phyloP scores from a whole-genome alignment of 1,284 basidiomycete species.

The Gymnopus androsaceus region DNA sequence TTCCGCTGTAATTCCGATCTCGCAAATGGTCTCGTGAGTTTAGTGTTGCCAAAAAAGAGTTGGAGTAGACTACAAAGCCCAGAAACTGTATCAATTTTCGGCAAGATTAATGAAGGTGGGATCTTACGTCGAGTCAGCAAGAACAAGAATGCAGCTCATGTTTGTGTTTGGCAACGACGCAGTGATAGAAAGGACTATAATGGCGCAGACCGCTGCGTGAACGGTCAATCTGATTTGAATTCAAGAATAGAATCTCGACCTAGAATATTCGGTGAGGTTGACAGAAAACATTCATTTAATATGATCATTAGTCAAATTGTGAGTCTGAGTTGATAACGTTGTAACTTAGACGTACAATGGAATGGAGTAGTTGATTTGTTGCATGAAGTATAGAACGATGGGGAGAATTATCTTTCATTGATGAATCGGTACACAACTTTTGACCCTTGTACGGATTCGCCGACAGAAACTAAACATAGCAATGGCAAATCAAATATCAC shows the following conservation, averaged over 20 bases:
- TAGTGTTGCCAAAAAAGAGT: conserved; percentile 13
- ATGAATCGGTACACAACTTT: neutral
- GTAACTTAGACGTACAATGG: neutral
- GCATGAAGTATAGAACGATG: neutral
- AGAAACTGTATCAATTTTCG: neutral
- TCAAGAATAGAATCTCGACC: neutral
- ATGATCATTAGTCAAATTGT: neutral
- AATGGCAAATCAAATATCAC: conserved; percentile 7
- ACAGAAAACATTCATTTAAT: neutral
- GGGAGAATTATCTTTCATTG: neutral
- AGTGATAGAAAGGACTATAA: conserved; percentile 11
- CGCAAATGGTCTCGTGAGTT: conserved; percentile 13
- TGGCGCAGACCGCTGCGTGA: conserved; percentile 8
- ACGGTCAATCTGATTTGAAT: neutral
- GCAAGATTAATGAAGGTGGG: neutral
- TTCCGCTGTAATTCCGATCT: neutral
- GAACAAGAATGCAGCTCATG: conserved; percentile 11
- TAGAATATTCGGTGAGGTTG: neutral
- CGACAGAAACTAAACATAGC: conserved; percentile 2
- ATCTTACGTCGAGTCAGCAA: conserved; percentile 7
- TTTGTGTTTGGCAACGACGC: conserved; percentile 3
- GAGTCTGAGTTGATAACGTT: neutral
- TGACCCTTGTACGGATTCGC: neutral
- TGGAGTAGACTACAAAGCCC: conserved; percentile 6
- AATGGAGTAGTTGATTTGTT: conserved; percentile 4